Percentiles rank a stretch among this genome's conserved stretches.
Conservation (phyloP, 129 eudicot species). For the Artemisia argyi region DNA sequence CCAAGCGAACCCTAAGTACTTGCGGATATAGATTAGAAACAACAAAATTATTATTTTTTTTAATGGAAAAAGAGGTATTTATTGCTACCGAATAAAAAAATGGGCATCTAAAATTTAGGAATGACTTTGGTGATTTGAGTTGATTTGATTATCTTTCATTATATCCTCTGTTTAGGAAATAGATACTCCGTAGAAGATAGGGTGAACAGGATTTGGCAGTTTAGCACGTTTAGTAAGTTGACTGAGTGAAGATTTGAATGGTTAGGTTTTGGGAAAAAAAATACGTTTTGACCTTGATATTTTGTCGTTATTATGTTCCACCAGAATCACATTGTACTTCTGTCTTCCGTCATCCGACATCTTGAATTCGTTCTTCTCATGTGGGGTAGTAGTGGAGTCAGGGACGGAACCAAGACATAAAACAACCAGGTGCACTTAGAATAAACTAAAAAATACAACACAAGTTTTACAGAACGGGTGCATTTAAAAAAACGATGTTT, state of each 20-base stretch:
- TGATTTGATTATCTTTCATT: constrained; percentile 1
- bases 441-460: no score
- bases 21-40: background rate
- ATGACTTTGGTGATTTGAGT: background rate
- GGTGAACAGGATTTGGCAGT: constrained; percentile 4
- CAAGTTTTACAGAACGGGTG: no score
- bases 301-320: constrained; percentile 15
- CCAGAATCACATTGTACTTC: constrained; percentile 9
- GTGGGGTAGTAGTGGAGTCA: constrained; percentile 8
- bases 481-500: no score
- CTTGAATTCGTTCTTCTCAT: constrained; percentile 3
- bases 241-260: background rate
- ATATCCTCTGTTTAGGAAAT: background rate
- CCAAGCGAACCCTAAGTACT: constrained; percentile 2
- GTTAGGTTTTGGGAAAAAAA: constrained; percentile 5
- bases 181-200: background rate
- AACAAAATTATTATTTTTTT: background rate
- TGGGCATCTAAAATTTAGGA: background rate
- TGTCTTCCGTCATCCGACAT: constrained; percentile 6
- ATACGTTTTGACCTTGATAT: constrained; percentile 5
- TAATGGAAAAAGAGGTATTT: background rate
- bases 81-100: background rate
- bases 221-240: constrained; percentile 5
- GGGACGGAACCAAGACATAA: no score
- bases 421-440: no score